Evolutionary conservation across 148 eudicot genomes (phyloP).

Genomic region (Dysphania ambrosioides): DNA sequence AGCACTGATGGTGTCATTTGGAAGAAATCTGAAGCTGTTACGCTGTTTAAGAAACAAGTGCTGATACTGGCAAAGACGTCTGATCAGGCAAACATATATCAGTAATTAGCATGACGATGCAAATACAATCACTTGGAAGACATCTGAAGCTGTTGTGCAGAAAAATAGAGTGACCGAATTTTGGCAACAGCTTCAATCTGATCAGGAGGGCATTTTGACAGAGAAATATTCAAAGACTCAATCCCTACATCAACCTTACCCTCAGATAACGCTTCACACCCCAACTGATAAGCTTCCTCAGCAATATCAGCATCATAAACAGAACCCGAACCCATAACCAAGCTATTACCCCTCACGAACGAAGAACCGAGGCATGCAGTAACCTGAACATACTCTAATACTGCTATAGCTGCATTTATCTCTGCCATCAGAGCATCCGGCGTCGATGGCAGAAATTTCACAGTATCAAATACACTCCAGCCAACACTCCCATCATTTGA

Average conservation of each 20-base stretch:
- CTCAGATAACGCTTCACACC: slow-evolving; percentile 57
- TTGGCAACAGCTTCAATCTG: slow-evolving; percentile 64
- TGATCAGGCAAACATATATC: background rate
- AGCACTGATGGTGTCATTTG: background rate
- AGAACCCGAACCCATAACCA: slow-evolving; percentile 17
- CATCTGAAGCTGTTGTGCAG: slow-evolving; percentile 44
- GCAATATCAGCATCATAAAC: slow-evolving; percentile 58
- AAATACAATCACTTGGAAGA: slow-evolving; percentile 38
- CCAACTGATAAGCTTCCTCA: slow-evolving; percentile 68
- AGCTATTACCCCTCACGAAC: slow-evolving; percentile 33
- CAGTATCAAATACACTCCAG: slow-evolving; percentile 67
- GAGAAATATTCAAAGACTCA: slow-evolving; percentile 59
- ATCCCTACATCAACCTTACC: slow-evolving; percentile 73
- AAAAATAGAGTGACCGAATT: slow-evolving; percentile 58
- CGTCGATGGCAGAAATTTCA: slow-evolving; percentile 43
- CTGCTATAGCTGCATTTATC: slow-evolving; percentile 60
- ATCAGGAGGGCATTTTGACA: slow-evolving; percentile 74
- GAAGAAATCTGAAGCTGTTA: too few relatives aligned
- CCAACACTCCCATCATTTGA: slow-evolving; percentile 31
- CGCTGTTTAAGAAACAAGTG: too few relatives aligned
- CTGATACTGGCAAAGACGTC: too few relatives aligned
- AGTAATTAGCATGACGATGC: background rate
- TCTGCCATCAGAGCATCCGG: slow-evolving; percentile 75
- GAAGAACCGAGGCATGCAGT: slow-evolving; percentile 34
- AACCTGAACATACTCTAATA: slow-evolving; percentile 56